These are phyloP conservation scores for Vinca major DNA, from an alignment of 305 asterid species.

Conservation along the genomic window DNA sequence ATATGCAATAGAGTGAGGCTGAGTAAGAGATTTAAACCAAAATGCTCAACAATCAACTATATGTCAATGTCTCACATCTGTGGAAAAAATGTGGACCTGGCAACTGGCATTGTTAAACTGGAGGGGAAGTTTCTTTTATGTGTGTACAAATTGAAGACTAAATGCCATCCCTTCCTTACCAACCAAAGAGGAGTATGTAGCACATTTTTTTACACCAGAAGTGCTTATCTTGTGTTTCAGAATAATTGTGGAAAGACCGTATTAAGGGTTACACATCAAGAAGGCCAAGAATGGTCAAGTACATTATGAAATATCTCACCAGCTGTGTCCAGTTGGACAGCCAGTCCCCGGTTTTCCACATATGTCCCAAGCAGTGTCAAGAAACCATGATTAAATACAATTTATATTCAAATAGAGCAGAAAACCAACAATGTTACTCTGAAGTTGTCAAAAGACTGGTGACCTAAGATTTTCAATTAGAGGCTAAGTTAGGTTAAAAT, in stretches of 20 bases:
- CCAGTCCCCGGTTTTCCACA: background rate
- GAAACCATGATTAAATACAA: background rate
- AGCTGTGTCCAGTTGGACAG: background rate
- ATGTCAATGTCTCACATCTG: background rate
- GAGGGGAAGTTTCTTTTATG: background rate
- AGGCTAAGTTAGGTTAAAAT: background rate
- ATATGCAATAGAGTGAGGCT: too few relatives aligned
- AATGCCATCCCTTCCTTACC: background rate
- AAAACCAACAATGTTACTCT: background rate
- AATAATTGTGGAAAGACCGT: background rate
- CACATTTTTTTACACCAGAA: slow-evolving; percentile 2
- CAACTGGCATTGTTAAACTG: background rate
- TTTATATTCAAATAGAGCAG: background rate
- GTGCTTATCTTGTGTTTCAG: background rate
- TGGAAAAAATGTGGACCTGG: background rate
- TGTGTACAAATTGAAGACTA: background rate
- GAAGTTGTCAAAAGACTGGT: background rate
- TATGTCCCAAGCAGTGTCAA: background rate
- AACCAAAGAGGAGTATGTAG: background rate
- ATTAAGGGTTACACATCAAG: background rate
- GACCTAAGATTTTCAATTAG: background rate
- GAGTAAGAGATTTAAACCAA: too few relatives aligned
- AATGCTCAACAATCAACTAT: background rate
- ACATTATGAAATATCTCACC: background rate
- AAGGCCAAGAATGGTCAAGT: background rate